These are phyloP conservation scores for Trichoderma asperellum DNA, from an alignment of 2,329 filamentous ascomycete genomes.

Conservation along the genomic window DNA sequence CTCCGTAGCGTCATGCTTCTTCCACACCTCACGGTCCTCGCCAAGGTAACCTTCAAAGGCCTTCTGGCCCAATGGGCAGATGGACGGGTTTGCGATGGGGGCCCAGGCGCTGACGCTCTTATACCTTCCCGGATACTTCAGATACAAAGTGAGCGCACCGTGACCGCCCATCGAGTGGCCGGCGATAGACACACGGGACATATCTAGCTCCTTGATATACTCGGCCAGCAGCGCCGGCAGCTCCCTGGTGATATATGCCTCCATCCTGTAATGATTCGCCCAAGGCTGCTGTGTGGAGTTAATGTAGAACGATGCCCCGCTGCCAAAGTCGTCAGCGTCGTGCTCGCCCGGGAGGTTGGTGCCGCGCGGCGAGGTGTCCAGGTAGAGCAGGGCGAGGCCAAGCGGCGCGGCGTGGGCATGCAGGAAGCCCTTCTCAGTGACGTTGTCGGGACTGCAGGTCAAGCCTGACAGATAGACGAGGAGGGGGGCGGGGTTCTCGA, in stretches of 20 bases:
- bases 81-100: slow-evolving; percentile 82
- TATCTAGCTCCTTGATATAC: slow-evolving; percentile 66
- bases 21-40: slow-evolving; percentile 75
- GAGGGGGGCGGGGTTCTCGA: slow-evolving; percentile 65
- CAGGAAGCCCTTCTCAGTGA: slow-evolving; percentile 84
- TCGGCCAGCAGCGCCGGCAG: slow-evolving; percentile 66
- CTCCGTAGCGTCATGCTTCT: slow-evolving; percentile 89
- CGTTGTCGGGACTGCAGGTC: slow-evolving; percentile 91
- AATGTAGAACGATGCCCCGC: slow-evolving; percentile 91
- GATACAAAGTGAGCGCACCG: slow-evolving; percentile 87
- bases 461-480: slow-evolving; percentile 93
- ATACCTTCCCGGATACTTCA: slow-evolving; percentile 90
- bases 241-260: slow-evolving; percentile 87
- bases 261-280: slow-evolving; percentile 84
- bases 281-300: slow-evolving; percentile 80
- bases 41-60: slow-evolving; percentile 92
- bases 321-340: slow-evolving; percentile 88
- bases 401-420: slow-evolving; percentile 78
- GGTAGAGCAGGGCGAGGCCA: slow-evolving; percentile 88
- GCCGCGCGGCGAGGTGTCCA: slow-evolving; percentile 91
- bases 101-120: slow-evolving; percentile 88
- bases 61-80: slow-evolving; percentile 94
- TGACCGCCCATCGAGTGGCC: slow-evolving; percentile 98
- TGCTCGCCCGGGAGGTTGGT: slow-evolving; percentile 81
- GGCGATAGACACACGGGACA: slow-evolving; percentile 73